phyloP scores from a whole-genome alignment of 371 early-diverging fungal genomes.

The Syncephalastrum racemosum region DNA sequence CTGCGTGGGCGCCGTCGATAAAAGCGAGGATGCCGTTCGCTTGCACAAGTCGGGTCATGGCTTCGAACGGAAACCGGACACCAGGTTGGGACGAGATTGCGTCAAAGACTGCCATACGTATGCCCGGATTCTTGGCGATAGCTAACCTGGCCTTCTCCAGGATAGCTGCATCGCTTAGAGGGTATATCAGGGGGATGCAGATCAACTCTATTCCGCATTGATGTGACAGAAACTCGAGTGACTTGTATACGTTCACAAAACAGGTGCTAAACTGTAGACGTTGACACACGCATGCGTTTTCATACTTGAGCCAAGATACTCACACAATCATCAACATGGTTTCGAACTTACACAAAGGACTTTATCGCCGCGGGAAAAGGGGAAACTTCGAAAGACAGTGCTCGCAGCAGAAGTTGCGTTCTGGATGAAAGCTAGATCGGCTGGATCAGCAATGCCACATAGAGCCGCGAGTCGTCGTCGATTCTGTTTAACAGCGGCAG shows the following conservation, averaged over 20 bases:
- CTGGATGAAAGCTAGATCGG: conserved; percentile 41
- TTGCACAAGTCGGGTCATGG: conserved; percentile 39
- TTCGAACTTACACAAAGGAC: conserved; percentile 28
- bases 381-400: conserved; percentile 42
- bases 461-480: conserved; percentile 20
- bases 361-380: conserved; percentile 39
- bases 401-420: conserved; percentile 42
- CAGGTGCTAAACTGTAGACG: too few species aligned
- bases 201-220: too few species aligned
- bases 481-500: conserved; percentile 10
- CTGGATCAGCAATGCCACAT: conserved; percentile 27
- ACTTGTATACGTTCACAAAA: too few species aligned
- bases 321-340: too few species aligned
- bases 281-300: too few species aligned
- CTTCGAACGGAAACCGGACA: conserved; percentile 57
- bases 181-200: too few species aligned
- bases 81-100: conserved; percentile 56
- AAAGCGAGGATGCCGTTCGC: conserved; percentile 52
- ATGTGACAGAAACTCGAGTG: too few species aligned
- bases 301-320: too few species aligned
- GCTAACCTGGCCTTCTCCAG: too few species aligned
- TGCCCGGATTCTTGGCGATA: too few species aligned
- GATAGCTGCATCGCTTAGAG: too few species aligned
- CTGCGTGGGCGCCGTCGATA: conserved; percentile 71
- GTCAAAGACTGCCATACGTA: conserved; percentile 47